Percentiles rank a stretch among this genome's conserved stretches.
Conservation (phyloP, 441 rosid genomes). For the Croton laevigatus region DNA sequence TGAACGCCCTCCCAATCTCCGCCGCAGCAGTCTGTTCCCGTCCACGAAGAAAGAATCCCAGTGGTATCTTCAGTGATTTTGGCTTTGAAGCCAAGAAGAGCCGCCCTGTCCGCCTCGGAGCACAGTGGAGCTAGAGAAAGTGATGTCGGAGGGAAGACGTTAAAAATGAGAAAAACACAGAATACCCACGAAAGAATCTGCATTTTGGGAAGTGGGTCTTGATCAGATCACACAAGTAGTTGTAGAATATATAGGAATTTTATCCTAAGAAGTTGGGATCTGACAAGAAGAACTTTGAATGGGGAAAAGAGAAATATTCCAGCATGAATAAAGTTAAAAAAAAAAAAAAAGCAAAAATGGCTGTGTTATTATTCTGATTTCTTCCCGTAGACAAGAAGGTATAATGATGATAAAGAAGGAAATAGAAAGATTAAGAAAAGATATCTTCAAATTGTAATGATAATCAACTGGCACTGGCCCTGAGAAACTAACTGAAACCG, state of each 20-base stretch:
- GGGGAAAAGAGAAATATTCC: conserved; percentile 21
- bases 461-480: conserved; percentile 11
- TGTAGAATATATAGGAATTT: conserved; percentile 5
- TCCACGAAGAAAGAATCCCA: conserved; percentile 67
- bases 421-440: too few species aligned
- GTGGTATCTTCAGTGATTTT: conserved; percentile 72
- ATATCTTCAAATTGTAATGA: too few species aligned
- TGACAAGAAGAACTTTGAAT: conserved; percentile 35
- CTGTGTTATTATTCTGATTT: conserved; percentile 23
- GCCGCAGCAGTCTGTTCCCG: conserved; percentile 64
- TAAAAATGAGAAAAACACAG: conserved; percentile 39
- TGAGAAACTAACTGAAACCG: conserved; percentile 33
- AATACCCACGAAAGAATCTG: conserved; percentile 54
- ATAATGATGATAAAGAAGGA: conserved; percentile 42
- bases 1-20: conserved; percentile 95
- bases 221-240: conserved; percentile 31
- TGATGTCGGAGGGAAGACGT: conserved; percentile 23
- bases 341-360: conserved; percentile 28
- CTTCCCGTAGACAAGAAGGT: conserved; percentile 81
- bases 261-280: conserved; percentile 27
- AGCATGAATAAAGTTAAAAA: conserved; percentile 30
- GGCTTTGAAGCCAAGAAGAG: conserved; percentile 77
- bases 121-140: conserved; percentile 37
- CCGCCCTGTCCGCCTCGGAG: conserved; percentile 59
- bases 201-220: conserved; percentile 55